Conservation (phyloP, 2,329 filamentous ascomycete genomes). For the Stachybotrys chlorohalonatus region DNA sequence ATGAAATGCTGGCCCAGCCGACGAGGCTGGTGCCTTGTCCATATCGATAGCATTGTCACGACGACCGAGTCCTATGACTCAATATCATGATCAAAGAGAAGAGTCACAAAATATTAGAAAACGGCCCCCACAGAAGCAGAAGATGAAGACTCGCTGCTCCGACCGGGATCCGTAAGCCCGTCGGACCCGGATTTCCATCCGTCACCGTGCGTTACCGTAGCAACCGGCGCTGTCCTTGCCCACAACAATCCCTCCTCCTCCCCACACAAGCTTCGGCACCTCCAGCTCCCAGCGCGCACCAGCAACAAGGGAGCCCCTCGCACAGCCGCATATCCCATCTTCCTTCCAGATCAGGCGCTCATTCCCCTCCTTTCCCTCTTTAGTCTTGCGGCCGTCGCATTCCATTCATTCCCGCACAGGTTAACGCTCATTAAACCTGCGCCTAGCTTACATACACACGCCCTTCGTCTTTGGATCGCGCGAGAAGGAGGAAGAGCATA, state of each 20-base stretch:
- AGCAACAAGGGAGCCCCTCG: background rate
- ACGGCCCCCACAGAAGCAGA: no score
- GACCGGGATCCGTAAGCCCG: background rate
- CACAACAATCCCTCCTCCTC: background rate
- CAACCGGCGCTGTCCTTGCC: background rate
- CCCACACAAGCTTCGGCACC: background rate
- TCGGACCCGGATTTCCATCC: background rate
- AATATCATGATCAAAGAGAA: background rate
- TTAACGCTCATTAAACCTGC: background rate
- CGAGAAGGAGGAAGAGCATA: background rate
- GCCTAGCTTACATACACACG: no score
- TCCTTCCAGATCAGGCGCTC: background rate
- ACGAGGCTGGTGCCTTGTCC: background rate
- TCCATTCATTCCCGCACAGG: background rate
- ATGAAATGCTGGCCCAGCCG: constrained; percentile 1
- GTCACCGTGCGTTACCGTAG: background rate
- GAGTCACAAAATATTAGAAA: no score
- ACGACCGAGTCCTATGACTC: background rate
- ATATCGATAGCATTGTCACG: background rate
- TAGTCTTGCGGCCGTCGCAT: background rate
- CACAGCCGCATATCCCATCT: background rate
- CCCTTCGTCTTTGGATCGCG: no score
- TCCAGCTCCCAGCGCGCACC: no score
- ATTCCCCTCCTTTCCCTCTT: background rate
- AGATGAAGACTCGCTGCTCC: background rate